Evolutionary conservation across 345 rosid species (phyloP), one percentile per base, ranked within the genome.

Genomic region (Brassica juncea): DNA sequence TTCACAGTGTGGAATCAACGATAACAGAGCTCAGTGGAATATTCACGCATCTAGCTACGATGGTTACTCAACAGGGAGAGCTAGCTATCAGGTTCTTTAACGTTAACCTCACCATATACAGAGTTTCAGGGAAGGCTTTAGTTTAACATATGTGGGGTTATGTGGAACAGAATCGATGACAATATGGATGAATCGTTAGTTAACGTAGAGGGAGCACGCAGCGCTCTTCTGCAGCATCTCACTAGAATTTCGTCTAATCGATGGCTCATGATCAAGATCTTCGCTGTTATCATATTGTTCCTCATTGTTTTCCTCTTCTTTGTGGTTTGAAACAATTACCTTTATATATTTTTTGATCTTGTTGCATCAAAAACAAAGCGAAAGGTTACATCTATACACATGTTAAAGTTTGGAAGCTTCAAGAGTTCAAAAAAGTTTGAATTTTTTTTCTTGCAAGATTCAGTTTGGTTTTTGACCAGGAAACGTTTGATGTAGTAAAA

Each of bases 51-150:
- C 81, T 94, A 80, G 97, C 99, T 71, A 91, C 99, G 6, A 92
- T 94, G 97, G 97, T 94, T 61, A 90, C 97, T 15, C 90, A 92
- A 75, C 97, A 92, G 55, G 99, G 97, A 42, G 95, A 94, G 85
- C 89, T 92, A 71, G 97, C 97, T 66, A 92, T 92, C 85, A 89
- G 95, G 97, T 63, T 30, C 70, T 60, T 49, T 47, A 47, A 28
- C 62, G 30, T n/a, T 54, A 49, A 44, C 27, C 62, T 58, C 2
- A 49, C 57, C 2, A 49, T 49, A 49, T 49, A 14, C 8, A n/a
- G 15, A 75, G 57, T 8, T 72, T 4, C 11, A 25, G 28, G 23
- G 19, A 65, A 15, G 57, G 59, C 8, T 60, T 60, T 21, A 2
- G 2, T 6, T 49, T 25, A 66, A 81, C 47, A 64, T 16, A 2